Base-by-base conservation (phyloP, 345 rosid genomes). In the Salix purpurea region DNA sequence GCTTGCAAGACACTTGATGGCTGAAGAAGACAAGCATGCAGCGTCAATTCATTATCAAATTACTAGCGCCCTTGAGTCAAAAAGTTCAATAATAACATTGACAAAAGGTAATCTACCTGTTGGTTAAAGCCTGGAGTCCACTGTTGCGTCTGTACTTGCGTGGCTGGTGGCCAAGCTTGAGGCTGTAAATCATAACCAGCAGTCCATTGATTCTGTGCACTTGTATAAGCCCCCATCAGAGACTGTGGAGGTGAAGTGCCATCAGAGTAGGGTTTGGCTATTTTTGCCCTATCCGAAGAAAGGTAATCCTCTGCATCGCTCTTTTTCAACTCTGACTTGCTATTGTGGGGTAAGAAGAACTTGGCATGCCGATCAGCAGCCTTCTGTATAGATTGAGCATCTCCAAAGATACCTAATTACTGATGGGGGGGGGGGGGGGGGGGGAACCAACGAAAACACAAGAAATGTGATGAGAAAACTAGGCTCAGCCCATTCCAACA, bases 341-440 rank as follows among this genome's bases (percentile, higher is more conserved):
- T 85, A 79, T 88, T 87, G 71, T 85, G 90, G 64, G 88, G 88
- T 80, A 88, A 71, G 83, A 96, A 94, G 68, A 88, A 85, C 78
- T 89, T 91, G 34, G 96, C 90, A 79, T 96, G 99, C 65, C 89
- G 86, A 81, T 91, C 90, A 81, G 90, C 92, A 15, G 97, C 98
- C 78, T 85, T 34, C 83, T 89, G 81, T 40, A 91, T 85, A 62
- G 86, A 77, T 75, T 84, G 85, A 4, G 73, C 88, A 78, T 92
- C 98, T 77, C 99, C 97, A 77, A 92, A 87, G 56, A 88, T 80
- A 78, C 90, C 94, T 80, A 92, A 73, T 81, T 94, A 94, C 99
- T 96, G 94, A 81, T 79, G 69, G 70, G 61, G 74, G 40, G 11
- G 30, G 12, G 18, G 94, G 80, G 78, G 69, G 70, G 61, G 74